Percentiles rank a stretch among this genome's conserved stretches.
Evolutionary conservation across 1,284 basidiomycete species (phyloP).

Genomic region (Heterobasidion occidentale): DNA sequence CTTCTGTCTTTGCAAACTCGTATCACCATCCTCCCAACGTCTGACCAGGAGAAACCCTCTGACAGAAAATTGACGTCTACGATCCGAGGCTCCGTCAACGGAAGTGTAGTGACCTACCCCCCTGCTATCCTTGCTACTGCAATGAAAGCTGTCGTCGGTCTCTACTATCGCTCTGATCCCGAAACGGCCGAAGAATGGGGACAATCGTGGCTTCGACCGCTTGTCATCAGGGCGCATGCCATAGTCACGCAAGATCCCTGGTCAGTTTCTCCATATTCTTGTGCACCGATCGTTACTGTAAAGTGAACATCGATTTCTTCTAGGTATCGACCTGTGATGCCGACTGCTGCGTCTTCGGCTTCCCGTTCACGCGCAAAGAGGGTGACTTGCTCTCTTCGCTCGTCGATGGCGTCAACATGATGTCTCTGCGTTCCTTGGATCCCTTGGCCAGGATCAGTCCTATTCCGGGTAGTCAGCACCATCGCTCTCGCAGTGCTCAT

Average conservation of each 20-base stretch:
- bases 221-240: slow-evolving; percentile 16
- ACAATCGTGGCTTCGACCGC: slow-evolving; percentile 14
- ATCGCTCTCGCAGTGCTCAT: too few species aligned
- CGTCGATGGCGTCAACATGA: neutral
- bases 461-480: neutral
- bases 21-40: neutral
- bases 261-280: slow-evolving; percentile 5
- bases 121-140: slow-evolving; percentile 15
- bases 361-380: neutral
- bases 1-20: neutral
- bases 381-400: neutral
- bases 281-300: neutral
- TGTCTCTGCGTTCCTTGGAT: neutral
- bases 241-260: slow-evolving; percentile 12
- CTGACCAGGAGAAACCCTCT: neutral
- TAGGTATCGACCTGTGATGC: neutral
- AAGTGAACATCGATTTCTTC: neutral
- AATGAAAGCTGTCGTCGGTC: slow-evolving; percentile 20
- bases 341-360: too few species aligned
- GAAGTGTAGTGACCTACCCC: slow-evolving; percentile 5
- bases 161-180: slow-evolving; percentile 17
- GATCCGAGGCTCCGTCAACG: neutral
- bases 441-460: neutral
- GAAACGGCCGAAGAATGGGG: slow-evolving; percentile 19
- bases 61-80: neutral